Conservation (phyloP, 1,284 basidiomycete species). For the Cystobasidium pallidum region DNA sequence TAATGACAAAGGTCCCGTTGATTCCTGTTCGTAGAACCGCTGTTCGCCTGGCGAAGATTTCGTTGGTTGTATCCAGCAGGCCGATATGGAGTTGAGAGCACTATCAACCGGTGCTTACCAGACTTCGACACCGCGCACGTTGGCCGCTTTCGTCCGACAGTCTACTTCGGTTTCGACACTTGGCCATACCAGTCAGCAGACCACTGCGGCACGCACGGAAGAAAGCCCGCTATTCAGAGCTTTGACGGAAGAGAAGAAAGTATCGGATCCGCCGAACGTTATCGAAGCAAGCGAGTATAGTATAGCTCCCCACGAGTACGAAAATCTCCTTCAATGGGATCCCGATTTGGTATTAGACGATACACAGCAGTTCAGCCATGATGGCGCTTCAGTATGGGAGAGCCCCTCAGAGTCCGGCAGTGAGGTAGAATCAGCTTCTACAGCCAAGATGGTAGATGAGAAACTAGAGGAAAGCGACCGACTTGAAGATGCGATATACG, state of each 20-base stretch:
- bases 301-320: background rate
- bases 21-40: background rate
- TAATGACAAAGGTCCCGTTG: background rate
- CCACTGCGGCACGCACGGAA: background rate
- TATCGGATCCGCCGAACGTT: background rate
- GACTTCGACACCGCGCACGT: background rate
- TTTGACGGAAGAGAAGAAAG: background rate
- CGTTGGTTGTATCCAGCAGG: background rate
- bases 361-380: background rate
- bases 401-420: background rate
- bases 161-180: background rate
- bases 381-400: background rate
- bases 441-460: no score
- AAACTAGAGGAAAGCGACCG: conserved; percentile 17
- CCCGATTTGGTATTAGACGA: background rate
- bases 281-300: background rate
- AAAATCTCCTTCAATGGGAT: background rate
- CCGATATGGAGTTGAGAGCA: background rate
- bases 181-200: background rate
- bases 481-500: conserved; percentile 29
- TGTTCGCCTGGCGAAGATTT: background rate
- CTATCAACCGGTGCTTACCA: background rate
- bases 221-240: background rate
- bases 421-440: no score
- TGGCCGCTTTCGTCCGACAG: background rate